phyloP scores from a whole-genome alignment of 106 monocot species.

The Allium sativum region DNA sequence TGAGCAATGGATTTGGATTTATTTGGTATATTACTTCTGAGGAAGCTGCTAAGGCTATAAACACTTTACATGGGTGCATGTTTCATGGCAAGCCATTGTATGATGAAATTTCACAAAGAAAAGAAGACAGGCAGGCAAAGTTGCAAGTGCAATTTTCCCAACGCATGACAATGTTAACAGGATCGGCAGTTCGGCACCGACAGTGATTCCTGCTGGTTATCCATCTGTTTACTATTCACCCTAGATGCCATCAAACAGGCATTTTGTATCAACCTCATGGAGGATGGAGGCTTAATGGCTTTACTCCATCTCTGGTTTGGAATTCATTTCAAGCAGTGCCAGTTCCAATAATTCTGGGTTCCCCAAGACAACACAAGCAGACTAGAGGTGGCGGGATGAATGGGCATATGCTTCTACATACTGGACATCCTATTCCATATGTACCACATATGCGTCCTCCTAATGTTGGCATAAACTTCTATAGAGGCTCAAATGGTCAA shows the following conservation, averaged over 20 bases:
- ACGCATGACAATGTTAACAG: slow-evolving; percentile 20
- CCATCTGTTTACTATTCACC: slow-evolving; percentile 35
- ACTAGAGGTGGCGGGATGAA: slow-evolving; percentile 37
- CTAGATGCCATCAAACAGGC: slow-evolving; percentile 35
- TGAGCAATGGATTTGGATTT: slow-evolving; percentile 80
- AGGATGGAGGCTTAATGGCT: slow-evolving; percentile 41
- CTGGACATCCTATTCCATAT: slow-evolving; percentile 27
- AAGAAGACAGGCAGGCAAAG: slow-evolving; percentile 47
- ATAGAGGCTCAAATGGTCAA: slow-evolving; percentile 21
- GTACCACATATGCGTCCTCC: slow-evolving; percentile 25
- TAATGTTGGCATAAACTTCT: slow-evolving; percentile 19
- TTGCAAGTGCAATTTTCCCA: slow-evolving; percentile 49
- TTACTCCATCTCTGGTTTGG: slow-evolving; percentile 22
- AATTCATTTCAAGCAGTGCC: slow-evolving; percentile 38
- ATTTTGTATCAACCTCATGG: slow-evolving; percentile 36
- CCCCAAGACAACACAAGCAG: slow-evolving; percentile 34
- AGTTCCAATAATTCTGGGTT: slow-evolving; percentile 25
- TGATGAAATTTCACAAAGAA: slow-evolving; percentile 73
- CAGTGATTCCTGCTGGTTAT: slow-evolving; percentile 34
- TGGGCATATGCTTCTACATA: slow-evolving; percentile 25
- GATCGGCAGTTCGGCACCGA: slow-evolving; percentile 22
- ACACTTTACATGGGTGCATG: slow-evolving; percentile 55
- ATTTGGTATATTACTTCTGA: slow-evolving; percentile 44
- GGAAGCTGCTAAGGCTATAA: slow-evolving; percentile 34
- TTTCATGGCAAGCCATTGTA: slow-evolving; percentile 88